Evolutionary conservation across 2,329 filamentous ascomycete species (phyloP).

Genomic region (Exophiala spinifera): DNA sequence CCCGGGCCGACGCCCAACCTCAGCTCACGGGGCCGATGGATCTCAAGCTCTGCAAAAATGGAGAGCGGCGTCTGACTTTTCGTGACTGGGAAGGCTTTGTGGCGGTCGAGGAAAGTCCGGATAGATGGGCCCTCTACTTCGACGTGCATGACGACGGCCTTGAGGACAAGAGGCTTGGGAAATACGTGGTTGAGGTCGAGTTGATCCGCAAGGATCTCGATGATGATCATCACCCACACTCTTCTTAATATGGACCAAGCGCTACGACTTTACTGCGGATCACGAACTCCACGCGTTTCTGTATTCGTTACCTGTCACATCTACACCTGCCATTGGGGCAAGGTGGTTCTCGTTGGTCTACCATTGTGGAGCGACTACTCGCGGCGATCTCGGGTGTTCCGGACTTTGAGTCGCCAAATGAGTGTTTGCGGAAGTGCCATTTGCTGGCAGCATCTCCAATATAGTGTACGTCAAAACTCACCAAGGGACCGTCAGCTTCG

Average conservation of each 20-base stretch:
- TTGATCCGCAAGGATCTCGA: constrained; percentile 34
- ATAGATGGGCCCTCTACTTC: constrained; percentile 44
- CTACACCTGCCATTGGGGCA: too few species aligned
- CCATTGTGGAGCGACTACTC: too few species aligned
- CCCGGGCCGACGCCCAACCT: constrained; percentile 66
- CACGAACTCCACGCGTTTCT: not conserved
- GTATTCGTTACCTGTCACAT: not conserved
- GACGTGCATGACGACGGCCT: constrained; percentile 42
- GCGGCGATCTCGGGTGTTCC: too few species aligned
- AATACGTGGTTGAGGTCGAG: constrained; percentile 55
- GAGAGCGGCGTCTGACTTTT: constrained; percentile 33
- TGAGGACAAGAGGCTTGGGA: constrained; percentile 47
- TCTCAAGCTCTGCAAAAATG: constrained; percentile 52
- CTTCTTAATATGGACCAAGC: too few species aligned
- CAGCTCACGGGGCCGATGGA: constrained; percentile 81
- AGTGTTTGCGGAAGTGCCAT: too few species aligned
- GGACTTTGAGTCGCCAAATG: too few species aligned
- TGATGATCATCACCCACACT: not conserved
- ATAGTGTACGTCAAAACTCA: too few species aligned
- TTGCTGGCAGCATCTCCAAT: too few species aligned
- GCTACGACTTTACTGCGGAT: too few species aligned
- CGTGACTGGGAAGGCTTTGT: constrained; percentile 37
- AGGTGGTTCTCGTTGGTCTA: too few species aligned
- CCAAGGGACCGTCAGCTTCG: too few species aligned
- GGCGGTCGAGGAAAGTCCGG: constrained; percentile 41